Percentiles rank a stretch among this genome's conserved stretches.
phyloP scores from a whole-genome alignment of 805 yeast species.

The Suhomyces tanzawaensis region DNA sequence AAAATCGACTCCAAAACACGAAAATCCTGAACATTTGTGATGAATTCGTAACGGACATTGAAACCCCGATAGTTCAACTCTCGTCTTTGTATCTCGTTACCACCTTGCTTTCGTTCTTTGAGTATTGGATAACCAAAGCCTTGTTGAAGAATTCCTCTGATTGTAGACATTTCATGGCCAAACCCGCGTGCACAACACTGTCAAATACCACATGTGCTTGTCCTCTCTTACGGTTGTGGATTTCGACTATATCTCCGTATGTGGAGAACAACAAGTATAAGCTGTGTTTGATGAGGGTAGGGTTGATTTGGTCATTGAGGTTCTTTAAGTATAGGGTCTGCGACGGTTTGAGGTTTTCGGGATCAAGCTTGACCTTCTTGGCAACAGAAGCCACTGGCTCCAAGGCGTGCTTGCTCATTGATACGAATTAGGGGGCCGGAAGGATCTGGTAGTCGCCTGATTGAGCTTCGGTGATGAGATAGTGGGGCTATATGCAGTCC shows the following conservation, averaged over 20 bases:
- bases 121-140: conserved; percentile 41
- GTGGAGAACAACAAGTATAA: conserved; percentile 58
- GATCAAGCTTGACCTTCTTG: conserved; percentile 12
- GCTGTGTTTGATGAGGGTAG: conserved; percentile 45
- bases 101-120: conserved; percentile 26
- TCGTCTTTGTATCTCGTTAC: conserved; percentile 13
- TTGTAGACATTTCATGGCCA: conserved; percentile 49
- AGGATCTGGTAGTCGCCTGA: not conserved
- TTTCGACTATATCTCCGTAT: conserved; percentile 62
- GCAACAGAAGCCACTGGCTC: not conserved
- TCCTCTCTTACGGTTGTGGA: conserved; percentile 53
- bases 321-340: conserved; percentile 62
- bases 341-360: conserved; percentile 18
- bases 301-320: conserved; percentile 54
- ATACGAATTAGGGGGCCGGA: not conserved
- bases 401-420: not conserved
- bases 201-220: conserved; percentile 64
- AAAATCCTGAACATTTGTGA: too few relatives aligned
- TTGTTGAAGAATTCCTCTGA: conserved; percentile 53
- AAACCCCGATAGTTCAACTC: too few relatives aligned
- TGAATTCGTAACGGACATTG: too few relatives aligned
- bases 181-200: conserved; percentile 47
- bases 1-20: too few relatives aligned
- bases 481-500: too few relatives aligned
- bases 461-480: not conserved